A percentile compares a stretch with the other conserved stretches of the same genome.
phyloP scores from a whole-genome alignment of 2,329 filamentous ascomycete species.

The Pseudogymnoascus sp. region DNA sequence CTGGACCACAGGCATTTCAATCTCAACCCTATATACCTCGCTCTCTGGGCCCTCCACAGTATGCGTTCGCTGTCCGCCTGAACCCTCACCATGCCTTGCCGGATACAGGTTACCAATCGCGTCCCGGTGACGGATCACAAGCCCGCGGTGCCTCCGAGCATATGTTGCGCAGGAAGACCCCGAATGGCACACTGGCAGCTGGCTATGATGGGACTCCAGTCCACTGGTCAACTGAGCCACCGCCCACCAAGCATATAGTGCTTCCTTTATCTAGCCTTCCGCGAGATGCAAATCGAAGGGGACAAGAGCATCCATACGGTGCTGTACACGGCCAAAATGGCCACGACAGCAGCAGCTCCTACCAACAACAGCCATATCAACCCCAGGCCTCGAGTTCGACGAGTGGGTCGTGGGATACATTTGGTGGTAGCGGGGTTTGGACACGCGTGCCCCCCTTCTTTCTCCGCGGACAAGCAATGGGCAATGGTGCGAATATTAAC shows the following conservation, averaged over 20 bases:
- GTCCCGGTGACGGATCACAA: slow-evolving; percentile 14
- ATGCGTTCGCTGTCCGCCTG: slow-evolving; percentile 22
- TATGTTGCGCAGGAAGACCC: slow-evolving; percentile 82
- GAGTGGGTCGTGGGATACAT: neutral
- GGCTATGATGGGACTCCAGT: slow-evolving; percentile 80
- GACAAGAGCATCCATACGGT: neutral
- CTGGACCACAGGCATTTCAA: slow-evolving; percentile 3
- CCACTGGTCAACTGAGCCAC: slow-evolving; percentile 63
- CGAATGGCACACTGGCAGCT: slow-evolving; percentile 83
- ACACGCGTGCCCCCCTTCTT: slow-evolving; percentile 1
- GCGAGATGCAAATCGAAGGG: neutral
- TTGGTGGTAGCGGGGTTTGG: slow-evolving; percentile 1
- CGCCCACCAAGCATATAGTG: slow-evolving; percentile 75
- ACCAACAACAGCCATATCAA: neutral
- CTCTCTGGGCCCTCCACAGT: slow-evolving; percentile 16
- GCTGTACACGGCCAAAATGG: neutral
- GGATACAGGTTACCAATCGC: slow-evolving; percentile 1
- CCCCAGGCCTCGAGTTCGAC: neutral
- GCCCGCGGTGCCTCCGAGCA: slow-evolving; percentile 48
- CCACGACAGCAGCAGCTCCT: neutral
- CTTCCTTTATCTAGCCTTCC: slow-evolving; percentile 44
- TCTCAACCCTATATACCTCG: slow-evolving; percentile 22
- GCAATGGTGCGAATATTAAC: neutral
- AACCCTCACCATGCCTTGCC: neutral
- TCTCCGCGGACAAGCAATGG: slow-evolving; percentile 2